These are phyloP conservation scores for Botrytis cinerea DNA, from an alignment of 2,329 filamentous ascomycete genomes.

Conservation along the genomic window DNA sequence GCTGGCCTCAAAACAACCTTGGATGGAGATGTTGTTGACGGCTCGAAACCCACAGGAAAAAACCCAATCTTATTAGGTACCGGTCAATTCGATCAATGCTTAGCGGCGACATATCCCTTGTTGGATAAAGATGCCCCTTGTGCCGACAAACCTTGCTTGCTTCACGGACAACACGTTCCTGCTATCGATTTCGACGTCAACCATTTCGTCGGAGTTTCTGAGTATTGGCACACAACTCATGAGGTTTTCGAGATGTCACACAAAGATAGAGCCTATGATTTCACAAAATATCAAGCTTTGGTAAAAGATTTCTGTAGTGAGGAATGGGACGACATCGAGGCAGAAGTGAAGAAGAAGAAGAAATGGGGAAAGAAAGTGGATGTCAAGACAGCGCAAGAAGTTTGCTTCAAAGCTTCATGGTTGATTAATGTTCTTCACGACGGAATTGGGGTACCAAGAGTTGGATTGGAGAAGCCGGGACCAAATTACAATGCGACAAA, in stretches of 20 bases:
- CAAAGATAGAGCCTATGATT: slow-evolving; percentile 80
- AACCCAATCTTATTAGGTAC: slow-evolving; percentile 72
- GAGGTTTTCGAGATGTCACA: slow-evolving; percentile 82
- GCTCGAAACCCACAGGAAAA: slow-evolving; percentile 44
- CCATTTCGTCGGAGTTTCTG: slow-evolving; percentile 95
- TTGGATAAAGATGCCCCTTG: slow-evolving; percentile 89
- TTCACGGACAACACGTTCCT: slow-evolving; percentile 90
- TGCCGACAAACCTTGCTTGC: slow-evolving; percentile 77
- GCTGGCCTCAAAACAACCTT: slow-evolving; percentile 71
- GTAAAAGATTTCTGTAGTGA: slow-evolving; percentile 84
- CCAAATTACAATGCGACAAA: slow-evolving; percentile 69
- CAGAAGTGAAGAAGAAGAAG: slow-evolving; percentile 59
- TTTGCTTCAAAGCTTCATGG: slow-evolving; percentile 98
- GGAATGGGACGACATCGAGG: slow-evolving; percentile 76
- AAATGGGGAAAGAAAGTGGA: slow-evolving; percentile 77
- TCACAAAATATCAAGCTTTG: slow-evolving; percentile 81
- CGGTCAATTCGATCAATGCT: slow-evolving; percentile 82
- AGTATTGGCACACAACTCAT: slow-evolving; percentile 99
- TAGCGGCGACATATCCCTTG: slow-evolving; percentile 79
- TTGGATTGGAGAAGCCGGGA: slow-evolving; percentile 69
- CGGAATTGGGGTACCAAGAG: slow-evolving; percentile 87
- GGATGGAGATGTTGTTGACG: slow-evolving; percentile 61
- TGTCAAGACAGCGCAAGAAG: slow-evolving; percentile 73
- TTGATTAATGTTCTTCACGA: slow-evolving; percentile 95
- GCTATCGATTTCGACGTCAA: slow-evolving; percentile 97